Conservation (phyloP, 768 basidiomycete genomes). For the Boletus reticulatus region DNA sequence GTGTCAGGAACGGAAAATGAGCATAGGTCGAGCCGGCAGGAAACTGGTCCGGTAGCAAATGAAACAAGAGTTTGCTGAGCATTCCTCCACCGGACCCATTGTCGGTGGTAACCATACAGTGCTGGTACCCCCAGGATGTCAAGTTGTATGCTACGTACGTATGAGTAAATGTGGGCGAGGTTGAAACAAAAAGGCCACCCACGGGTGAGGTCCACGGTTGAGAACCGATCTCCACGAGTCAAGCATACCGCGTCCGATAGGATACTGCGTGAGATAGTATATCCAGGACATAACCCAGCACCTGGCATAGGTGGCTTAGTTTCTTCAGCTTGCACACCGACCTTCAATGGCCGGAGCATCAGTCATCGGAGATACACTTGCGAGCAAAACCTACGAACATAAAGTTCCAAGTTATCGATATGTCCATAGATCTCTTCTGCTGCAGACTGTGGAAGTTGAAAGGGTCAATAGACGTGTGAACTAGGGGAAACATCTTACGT, state of each 20-base stretch:
- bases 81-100: constrained; percentile 79
- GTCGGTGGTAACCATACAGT: constrained; percentile 58
- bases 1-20: constrained; percentile 80
- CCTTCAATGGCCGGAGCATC: constrained; percentile 31
- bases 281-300: constrained; percentile 78
- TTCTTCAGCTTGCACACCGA: constrained; percentile 72
- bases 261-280: constrained; percentile 84
- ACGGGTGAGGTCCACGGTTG: constrained; percentile 79
- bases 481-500: constrained; percentile 36
- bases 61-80: constrained; percentile 70
- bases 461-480: not conserved
- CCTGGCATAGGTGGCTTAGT: constrained; percentile 62
- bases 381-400: constrained; percentile 42
- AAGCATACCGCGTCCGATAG: constrained; percentile 75
- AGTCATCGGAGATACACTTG: not conserved
- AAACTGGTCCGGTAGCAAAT: constrained; percentile 68
- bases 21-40: constrained; percentile 63
- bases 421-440: constrained; percentile 66
- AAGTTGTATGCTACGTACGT: constrained; percentile 58
- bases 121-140: constrained; percentile 77
- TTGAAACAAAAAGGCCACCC: constrained; percentile 23
- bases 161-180: constrained; percentile 2
- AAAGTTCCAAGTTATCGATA: constrained; percentile 78
- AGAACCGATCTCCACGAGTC: constrained; percentile 75
- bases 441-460: constrained; percentile 40